Evolutionary conservation across 352 stramenopile species (phyloP), one percentile per base, ranked within the genome.

Genomic region (Phytophthora melonis): DNA sequence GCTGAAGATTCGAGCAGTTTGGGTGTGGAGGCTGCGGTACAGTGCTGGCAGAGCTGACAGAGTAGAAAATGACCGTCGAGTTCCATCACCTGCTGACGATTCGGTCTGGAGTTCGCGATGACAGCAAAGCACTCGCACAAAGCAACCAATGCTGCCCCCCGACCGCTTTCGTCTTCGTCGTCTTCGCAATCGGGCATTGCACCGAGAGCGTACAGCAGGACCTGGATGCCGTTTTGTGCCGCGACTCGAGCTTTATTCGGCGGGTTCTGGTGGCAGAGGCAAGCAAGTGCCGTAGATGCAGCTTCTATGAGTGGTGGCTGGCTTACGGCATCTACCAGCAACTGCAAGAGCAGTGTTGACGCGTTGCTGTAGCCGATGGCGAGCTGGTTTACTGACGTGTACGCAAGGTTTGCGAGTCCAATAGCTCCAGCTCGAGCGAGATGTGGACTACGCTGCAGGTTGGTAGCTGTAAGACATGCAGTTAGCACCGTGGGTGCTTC

Each of bases 361-460:
- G 82, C 82, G 25, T 90, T 88, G 39, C 84, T 83, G 65, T 94
- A 94, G 11, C 86, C 88, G 45, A 94, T 92, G 1, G 88, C 80
- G 13, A 94, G 82, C 58, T 94, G 88, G 47, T 89, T 93, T 47
- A 93, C 86, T 0, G 81, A 86, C 7, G 86, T 90, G 49, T 87
- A 83, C 5, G 84, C 88, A 8, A 94, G 68, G 53, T 94, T 94
- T 2, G 79, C 82, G 14, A 94, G 61, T 5, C 76, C 88, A 9
- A 91, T 70, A 16, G 86, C 86, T 57, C 83, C 81, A 16, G 82
- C 84, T 45, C 81, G 80, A 18, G 82, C 75, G 9, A 93, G 74
- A 2, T 69, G 60, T 1, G 74, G 64, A 50, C 66, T 82, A 3
- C 66, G 58, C 8, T 80, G 68, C 16, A 93, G 52, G 21, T 75